phyloP scores from a whole-genome alignment of 75 land plant species.

The Adiantum capillusveneris region DNA sequence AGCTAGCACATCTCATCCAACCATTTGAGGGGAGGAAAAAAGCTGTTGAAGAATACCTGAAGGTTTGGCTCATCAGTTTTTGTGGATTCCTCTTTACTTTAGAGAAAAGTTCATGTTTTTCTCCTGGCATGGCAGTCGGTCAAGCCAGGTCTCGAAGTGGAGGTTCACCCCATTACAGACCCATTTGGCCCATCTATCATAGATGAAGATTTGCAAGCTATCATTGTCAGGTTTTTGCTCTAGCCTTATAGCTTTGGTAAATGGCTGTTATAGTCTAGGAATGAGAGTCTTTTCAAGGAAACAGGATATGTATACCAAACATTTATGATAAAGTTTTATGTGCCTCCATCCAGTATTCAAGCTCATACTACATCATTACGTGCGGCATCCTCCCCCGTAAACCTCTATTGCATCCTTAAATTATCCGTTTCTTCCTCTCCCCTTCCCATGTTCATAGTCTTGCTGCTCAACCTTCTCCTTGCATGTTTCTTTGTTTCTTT shows the following conservation, averaged over 20 bases:
- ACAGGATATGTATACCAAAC: no score
- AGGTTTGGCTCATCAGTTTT: slow-evolving; percentile 38
- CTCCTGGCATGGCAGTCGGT: slow-evolving; percentile 38
- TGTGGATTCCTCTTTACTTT: background rate
- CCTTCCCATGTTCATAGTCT: no score
- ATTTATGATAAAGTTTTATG: no score
- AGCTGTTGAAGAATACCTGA: slow-evolving; percentile 62
- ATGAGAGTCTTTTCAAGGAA: no score
- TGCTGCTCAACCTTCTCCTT: no score
- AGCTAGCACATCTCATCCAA: slow-evolving; percentile 57
- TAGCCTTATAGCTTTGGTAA: background rate
- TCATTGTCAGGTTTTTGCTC: slow-evolving; percentile 62
- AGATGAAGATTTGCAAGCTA: slow-evolving; percentile 73
- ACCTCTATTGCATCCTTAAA: no score
- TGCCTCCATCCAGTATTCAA: no score
- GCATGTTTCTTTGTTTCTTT: no score
- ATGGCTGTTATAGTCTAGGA: no score
- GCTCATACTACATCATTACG: no score
- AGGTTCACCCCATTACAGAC: slow-evolving; percentile 71
- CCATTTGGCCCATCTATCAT: slow-evolving; percentile 90
- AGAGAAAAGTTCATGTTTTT: background rate
- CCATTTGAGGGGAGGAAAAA: slow-evolving; percentile 67
- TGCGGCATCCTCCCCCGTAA: no score
- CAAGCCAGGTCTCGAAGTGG: slow-evolving; percentile 58
- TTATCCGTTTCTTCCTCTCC: no score